Conservation (phyloP, 176 grass and related monocot species). For the Oryza australiensis region DNA sequence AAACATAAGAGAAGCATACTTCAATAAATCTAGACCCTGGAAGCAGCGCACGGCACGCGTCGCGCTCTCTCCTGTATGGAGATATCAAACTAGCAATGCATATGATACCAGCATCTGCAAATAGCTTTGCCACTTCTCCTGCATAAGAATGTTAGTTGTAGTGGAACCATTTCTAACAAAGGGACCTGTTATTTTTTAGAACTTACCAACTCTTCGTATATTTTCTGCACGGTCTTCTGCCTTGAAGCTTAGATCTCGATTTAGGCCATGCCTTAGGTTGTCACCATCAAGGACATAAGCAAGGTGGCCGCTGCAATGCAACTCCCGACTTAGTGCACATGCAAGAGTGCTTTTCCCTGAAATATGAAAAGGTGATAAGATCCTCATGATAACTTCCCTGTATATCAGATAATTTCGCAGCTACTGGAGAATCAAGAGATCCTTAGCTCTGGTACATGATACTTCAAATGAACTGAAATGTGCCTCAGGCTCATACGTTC, state of each 20-base stretch:
- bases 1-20: slow-evolving; percentile 47
- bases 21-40: slow-evolving; percentile 88
- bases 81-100: slow-evolving; percentile 84
- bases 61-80: slow-evolving; percentile 85
- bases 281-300: slow-evolving; percentile 84
- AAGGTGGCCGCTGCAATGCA: slow-evolving; percentile 70
- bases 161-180: slow-evolving; percentile 19
- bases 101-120: slow-evolving; percentile 82
- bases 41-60: slow-evolving; percentile 77
- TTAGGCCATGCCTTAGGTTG: slow-evolving; percentile 86
- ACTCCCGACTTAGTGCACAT: slow-evolving; percentile 72
- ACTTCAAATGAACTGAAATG: slow-evolving; percentile 21
- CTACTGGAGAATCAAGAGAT: slow-evolving; percentile 30
- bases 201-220: slow-evolving; percentile 80
- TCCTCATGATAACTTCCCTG: slow-evolving; percentile 23
- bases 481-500: too few relatives aligned
- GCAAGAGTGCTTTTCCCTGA: slow-evolving; percentile 89
- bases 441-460: slow-evolving; percentile 6
- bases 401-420: not conserved
- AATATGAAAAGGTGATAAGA: slow-evolving; percentile 50
- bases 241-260: slow-evolving; percentile 77
- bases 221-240: slow-evolving; percentile 87
- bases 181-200: not conserved
- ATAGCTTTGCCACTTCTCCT: slow-evolving; percentile 97
- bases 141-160: slow-evolving; percentile 32